Evolutionary conservation across 2,329 filamentous ascomycete species (phyloP), one percentile per base, ranked within the genome.

Genomic region (Hymenoscyphus salicellus): DNA sequence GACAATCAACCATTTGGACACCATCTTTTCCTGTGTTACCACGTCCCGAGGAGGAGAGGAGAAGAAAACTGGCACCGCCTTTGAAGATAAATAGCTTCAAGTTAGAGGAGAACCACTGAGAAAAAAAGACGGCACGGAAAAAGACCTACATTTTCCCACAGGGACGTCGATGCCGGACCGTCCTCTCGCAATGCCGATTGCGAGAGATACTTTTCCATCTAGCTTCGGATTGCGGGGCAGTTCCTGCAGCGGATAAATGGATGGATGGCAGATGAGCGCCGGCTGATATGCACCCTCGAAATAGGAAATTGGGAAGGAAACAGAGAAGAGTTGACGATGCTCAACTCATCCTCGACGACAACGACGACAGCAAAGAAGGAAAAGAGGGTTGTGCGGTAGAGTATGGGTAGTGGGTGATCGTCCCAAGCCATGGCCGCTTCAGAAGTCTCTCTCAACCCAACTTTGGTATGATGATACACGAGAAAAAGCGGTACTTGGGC

Each of bases 61-160:
- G 59, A 61, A 20, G 26, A 28, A 33, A 63, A 23, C 4, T 36
- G 61, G 63, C 60, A 63, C 58, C 58, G 43, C 61, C 63, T 69
- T 66, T 56, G 52, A 61, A 66, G 55, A 63, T 64, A 55, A 58
- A 66, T 52, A 67, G 59, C 33, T 55, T 61, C 52, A n/a, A 58
- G 63, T 68, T 57, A 69, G 66, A 66, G 20, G 8, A 49, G 28
- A 33, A 63, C 52, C 61, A 32, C 38, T 57, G 41, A 59, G 55
- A 62, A 49, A 28, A 61, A 38, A 33, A 26, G 23, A 63, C 61
- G 49, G 60, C n/a, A 60, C 41, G 63, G 62, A 59, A 66, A 62
- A 63, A 52, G 7, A 65, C 66, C 66, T 66, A 69, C 66, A 60
- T 68, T 56, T 61, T 46, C 49, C 14, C 59, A 58, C 61, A 67